Percentiles rank a stretch among this genome's conserved stretches.
Conservation (phyloP, 768 basidiomycete species). For the Lactarius indigo region DNA sequence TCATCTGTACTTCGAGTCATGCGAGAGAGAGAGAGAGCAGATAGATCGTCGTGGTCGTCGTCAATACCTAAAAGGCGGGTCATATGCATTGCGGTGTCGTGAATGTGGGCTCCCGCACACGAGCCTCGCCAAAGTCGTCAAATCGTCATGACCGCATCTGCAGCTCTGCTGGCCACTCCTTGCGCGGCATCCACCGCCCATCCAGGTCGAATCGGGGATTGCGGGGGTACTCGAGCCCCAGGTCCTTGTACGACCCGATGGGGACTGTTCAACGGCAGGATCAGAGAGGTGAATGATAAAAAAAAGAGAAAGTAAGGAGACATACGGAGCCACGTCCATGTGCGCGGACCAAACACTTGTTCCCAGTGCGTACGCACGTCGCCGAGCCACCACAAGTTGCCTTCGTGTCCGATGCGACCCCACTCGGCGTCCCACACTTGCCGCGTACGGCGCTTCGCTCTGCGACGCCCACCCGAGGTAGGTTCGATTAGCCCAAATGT, state of each 20-base stretch:
- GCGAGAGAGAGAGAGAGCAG: neutral
- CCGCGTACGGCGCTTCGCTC: constrained; percentile 46
- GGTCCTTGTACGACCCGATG: constrained; percentile 49
- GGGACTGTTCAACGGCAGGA: constrained; percentile 34
- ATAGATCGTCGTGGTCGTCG: neutral
- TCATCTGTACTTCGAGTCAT: too few species aligned
- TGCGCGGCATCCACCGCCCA: constrained; percentile 62
- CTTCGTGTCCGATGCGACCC: constrained; percentile 72
- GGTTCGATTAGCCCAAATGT: neutral
- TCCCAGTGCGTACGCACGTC: constrained; percentile 62
- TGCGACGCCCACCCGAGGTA: constrained; percentile 28
- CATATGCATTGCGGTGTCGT: neutral
- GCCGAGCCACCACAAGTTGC: constrained; percentile 85
- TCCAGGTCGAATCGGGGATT: constrained; percentile 73
- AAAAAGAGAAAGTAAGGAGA: constrained; percentile 25
- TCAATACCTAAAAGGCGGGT: neutral
- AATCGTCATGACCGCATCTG: constrained; percentile 35
- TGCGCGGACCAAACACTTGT: constrained; percentile 71
- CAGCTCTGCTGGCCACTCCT: constrained; percentile 67
- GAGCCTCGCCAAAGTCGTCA: neutral
- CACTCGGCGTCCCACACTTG: constrained; percentile 74
- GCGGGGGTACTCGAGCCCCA: constrained; percentile 60
- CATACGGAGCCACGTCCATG: constrained; percentile 79
- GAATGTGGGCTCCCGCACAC: neutral
- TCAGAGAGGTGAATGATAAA: neutral